Evolutionary conservation across 768 basidiomycete species (phyloP), one percentile per base, ranked within the genome.

Genomic region (Lentinus brumalis): DNA sequence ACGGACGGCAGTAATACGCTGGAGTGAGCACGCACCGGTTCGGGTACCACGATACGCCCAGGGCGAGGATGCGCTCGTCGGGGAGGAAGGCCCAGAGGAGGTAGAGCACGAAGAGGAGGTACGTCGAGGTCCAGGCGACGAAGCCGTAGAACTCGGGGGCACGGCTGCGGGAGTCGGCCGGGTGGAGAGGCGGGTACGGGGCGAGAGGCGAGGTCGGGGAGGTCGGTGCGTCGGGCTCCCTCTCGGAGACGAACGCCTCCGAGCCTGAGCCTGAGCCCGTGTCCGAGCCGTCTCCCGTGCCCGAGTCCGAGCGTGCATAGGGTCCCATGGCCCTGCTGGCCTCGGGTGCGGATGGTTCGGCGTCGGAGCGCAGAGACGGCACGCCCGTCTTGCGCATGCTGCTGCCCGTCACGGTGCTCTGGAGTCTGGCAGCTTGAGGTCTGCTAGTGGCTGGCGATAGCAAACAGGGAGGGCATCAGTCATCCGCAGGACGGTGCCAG

Each of bases 131-230:
- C 88, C 87, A 91, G 15, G 90, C 91, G 5, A 90, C 91, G 70
- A 94, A 95, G n/a, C 94, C 93, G 66, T 94, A 93, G 68, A 94
- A 89, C 75, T 95, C 93, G 45, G 89, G 82, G 12, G 90, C 89
- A 8, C 89, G 85, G 71, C 86, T 88, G 62, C 83, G 83, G 61
- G 76, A 71, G 54, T 81, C 83, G 42, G 69, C 73, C 6, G 78
- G 75, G 2, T 74, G 75, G 47, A 74, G 64, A 16, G 73, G 71
- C 50, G 80, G 77, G 50, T 71, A 79, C 8, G 77, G 73, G 38
- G 81, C 80, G 30, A 82, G 68, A 1, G 78, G 84, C 15, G 77
- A 72, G 4, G 73, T 66, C 11, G 83, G 79, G 45, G 81, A 80
- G 5, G 81, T 79, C 12, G 82, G 79, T 26, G 26, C 41, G 26